Percentiles rank a stretch among this genome's conserved stretches.
Evolutionary conservation across 306 rosid species (phyloP).

Genomic region (Leucaena leucocephala): DNA sequence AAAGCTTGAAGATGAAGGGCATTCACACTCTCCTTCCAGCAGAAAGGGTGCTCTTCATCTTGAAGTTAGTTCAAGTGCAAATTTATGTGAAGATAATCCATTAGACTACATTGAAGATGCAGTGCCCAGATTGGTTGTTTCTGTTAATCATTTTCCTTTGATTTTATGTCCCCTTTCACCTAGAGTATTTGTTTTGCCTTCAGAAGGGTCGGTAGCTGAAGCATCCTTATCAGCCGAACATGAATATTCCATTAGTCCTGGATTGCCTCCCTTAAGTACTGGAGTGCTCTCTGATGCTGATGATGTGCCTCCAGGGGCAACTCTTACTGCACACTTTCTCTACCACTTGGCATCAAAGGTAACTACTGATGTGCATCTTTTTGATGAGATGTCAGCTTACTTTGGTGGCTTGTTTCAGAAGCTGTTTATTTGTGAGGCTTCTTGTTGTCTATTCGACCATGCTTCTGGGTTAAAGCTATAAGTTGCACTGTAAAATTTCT

Average conservation of each 20-base stretch:
- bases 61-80: conserved; percentile 63
- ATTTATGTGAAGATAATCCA: conserved; percentile 48
- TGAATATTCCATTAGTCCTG: conserved; percentile 78
- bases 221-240: conserved; percentile 68
- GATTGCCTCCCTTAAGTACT: conserved; percentile 83
- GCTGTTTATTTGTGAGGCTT: neutral
- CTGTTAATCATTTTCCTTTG: conserved; percentile 91
- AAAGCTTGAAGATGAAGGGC: conserved; percentile 56
- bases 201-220: conserved; percentile 83
- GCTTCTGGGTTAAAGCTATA: conserved; percentile 19
- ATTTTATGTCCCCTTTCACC: conserved; percentile 87
- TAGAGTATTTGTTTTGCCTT: conserved; percentile 95
- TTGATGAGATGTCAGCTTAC: conserved; percentile 32
- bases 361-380: conserved; percentile 35
- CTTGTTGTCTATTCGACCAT: conserved; percentile 5
- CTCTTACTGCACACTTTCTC: conserved; percentile 88
- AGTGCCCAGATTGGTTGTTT: conserved; percentile 64
- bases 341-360: conserved; percentile 95
- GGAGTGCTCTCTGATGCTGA: conserved; percentile 80
- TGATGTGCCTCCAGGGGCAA: conserved; percentile 85
- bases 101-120: conserved; percentile 53
- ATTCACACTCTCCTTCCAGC: conserved; percentile 51
- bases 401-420: conserved; percentile 24
- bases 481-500: conserved; percentile 16
- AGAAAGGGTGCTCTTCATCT: conserved; percentile 51